Evolutionary conservation across 805 yeast species (phyloP).

Genomic region (Isabelozyma heimii): DNA sequence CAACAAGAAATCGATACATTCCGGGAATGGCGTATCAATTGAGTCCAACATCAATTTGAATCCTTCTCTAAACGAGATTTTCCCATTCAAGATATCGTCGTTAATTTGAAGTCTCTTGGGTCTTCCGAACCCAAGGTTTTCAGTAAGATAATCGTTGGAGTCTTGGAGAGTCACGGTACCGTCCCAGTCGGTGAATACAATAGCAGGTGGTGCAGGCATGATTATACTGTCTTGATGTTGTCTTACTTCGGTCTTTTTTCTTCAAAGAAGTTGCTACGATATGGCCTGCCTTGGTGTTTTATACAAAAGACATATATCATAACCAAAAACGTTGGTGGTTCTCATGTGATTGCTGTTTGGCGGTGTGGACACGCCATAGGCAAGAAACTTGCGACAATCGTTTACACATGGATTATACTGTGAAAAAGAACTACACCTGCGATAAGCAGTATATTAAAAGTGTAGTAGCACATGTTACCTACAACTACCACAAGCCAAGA

Average conservation of each 20-base stretch:
- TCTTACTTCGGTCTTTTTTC: background rate
- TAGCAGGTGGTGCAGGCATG: slow-evolving; percentile 46
- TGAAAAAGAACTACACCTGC: too few species aligned
- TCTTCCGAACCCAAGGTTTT: slow-evolving; percentile 81
- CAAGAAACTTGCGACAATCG: background rate
- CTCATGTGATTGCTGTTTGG: background rate
- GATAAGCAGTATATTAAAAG: too few species aligned
- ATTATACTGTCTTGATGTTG: background rate
- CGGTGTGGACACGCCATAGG: background rate
- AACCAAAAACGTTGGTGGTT: background rate
- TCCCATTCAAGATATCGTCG: slow-evolving; percentile 67
- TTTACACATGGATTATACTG: background rate
- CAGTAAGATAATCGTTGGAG: slow-evolving; percentile 89
- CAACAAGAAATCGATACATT: slow-evolving; percentile 71
- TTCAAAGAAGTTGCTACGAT: background rate
- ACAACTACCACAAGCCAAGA: too few species aligned
- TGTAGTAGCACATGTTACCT: too few species aligned
- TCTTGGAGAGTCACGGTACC: slow-evolving; percentile 97
- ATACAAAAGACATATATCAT: background rate
- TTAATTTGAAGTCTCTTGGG: slow-evolving; percentile 65
- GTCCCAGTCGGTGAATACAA: slow-evolving; percentile 96
- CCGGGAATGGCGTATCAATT: slow-evolving; percentile 68
- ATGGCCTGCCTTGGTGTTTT: background rate
- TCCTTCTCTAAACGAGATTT: slow-evolving; percentile 74
- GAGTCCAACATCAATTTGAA: slow-evolving; percentile 84